A percentile compares a stretch with the other conserved stretches of the same genome.
phyloP scores from a whole-genome alignment of 106 monocot genomes.

The Dactylorhiza incarnata region DNA sequence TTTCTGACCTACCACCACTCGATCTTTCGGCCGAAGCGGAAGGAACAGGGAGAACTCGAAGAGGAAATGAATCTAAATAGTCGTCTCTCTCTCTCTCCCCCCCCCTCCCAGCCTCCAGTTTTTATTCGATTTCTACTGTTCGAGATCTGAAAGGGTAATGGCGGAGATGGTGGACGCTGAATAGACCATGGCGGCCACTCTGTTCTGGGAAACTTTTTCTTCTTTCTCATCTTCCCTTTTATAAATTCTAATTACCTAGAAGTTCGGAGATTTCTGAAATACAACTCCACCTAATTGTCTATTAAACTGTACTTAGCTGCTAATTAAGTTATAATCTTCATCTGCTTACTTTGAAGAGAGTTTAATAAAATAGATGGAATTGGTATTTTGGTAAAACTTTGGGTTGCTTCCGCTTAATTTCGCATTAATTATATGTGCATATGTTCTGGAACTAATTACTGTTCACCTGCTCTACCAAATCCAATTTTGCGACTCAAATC shows the following conservation, averaged over 20 bases:
- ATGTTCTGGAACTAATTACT: background rate
- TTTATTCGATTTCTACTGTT: conserved; percentile 7
- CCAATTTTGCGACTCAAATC: too few relatives aligned
- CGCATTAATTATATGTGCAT: background rate
- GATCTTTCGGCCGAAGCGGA: background rate
- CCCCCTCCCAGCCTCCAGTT: background rate
- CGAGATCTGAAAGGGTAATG: background rate
- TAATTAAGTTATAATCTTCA: background rate
- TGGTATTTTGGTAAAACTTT: background rate
- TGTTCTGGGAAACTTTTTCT: background rate
- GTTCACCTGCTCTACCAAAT: background rate
- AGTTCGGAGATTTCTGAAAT: background rate
- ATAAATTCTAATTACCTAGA: background rate
- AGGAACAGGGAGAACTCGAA: background rate
- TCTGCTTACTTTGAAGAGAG: background rate
- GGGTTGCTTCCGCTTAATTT: background rate
- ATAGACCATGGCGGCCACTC: background rate
- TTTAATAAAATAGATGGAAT: background rate
- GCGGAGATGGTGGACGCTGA: conserved; percentile 1
- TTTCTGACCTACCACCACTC: background rate
- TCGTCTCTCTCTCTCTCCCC: background rate
- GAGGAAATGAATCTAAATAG: background rate
- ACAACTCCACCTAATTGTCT: background rate
- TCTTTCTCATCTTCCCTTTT: background rate
- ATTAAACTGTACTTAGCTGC: background rate